Base-by-base conservation (phyloP, 2,329 filamentous ascomycete species). In the Ploettnerulaceae sp. region DNA sequence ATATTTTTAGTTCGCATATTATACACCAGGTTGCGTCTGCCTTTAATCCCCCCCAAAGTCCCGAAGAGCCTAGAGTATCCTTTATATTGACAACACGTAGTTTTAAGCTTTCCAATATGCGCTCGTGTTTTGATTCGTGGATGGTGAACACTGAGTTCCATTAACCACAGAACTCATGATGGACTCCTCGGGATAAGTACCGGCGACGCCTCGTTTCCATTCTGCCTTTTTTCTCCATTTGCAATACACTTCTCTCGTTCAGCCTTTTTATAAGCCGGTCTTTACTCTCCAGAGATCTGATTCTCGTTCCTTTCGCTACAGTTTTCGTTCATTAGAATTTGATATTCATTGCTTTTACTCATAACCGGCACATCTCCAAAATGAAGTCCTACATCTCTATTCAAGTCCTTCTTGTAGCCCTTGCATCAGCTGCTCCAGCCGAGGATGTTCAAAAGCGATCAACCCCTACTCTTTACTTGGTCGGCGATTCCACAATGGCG, bases 401-500 rank as follows among this genome's bases (percentile, higher is more conserved):
- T 17, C 41, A 39, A 20, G 51, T 61, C 33, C 52, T 53, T 12
- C 56, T 61, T 31, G 54, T 57, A 7, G 31, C 49, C 18, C 21
- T 54, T 18, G 53, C 49, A 6, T 24, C 49, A 21, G 57, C 57
- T 47, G 53, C 52, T 35, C 51, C 52, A 22, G 44, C 45, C 8
- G 45, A 49, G 3, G 42, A 50, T 9, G 22, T 45, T 8, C 46
- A 50, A 28, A 52, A 51, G 34, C 40, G 53, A 42, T 48, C 49
- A 12, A 51, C 42, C 7, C 57, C 59, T 8, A 77, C 71, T 0
- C 65, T 79, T 15, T 78, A 77, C 55, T 66, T 81, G 28, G 75
- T 74, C 7, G 79, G 79, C 25, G 79, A 83, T 59, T 79, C 75
- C 12, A 82, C 79, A 1, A 82, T 81, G 76, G 76, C 76, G 2